These are phyloP conservation scores for Sanguinoderma infundibulare DNA, from an alignment of 1,284 basidiomycete species.

Conservation along the genomic window DNA sequence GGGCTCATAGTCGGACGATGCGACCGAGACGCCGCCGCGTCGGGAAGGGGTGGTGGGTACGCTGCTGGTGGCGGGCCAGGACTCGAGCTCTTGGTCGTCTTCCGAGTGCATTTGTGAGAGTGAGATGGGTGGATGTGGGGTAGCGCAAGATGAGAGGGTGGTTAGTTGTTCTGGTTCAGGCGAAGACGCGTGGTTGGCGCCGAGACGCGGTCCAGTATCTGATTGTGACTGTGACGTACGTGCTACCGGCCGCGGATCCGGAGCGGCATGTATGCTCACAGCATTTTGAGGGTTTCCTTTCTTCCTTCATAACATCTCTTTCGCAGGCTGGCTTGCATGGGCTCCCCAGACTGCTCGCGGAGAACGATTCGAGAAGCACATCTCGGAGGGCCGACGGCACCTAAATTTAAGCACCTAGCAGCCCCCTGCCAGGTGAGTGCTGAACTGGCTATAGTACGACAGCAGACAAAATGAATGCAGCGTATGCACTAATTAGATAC, in stretches of 20 bases:
- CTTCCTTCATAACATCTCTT: not conserved
- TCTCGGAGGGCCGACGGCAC: not conserved
- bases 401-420: not conserved
- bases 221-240: not conserved
- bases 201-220: too few species aligned
- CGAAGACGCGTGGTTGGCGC: not conserved
- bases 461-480: not conserved
- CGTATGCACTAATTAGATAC: not conserved
- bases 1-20: conserved; percentile 13
- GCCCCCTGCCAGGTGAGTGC: not conserved
- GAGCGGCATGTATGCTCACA: not conserved
- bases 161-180: not conserved
- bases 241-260: too few species aligned
- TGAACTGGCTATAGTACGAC: not conserved
- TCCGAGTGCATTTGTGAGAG: conserved; percentile 10
- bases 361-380: not conserved
- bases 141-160: not conserved
- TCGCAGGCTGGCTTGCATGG: not conserved
- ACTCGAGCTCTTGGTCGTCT: conserved; percentile 22
- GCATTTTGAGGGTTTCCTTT: not conserved
- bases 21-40: conserved; percentile 9
- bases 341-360: not conserved
- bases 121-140: not conserved
- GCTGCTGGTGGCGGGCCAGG: conserved; percentile 17
- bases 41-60: conserved; percentile 17